These are phyloP conservation scores for Clonostachys sp. DNA, from an alignment of 2,329 filamentous ascomycete genomes.

Conservation along the genomic window DNA sequence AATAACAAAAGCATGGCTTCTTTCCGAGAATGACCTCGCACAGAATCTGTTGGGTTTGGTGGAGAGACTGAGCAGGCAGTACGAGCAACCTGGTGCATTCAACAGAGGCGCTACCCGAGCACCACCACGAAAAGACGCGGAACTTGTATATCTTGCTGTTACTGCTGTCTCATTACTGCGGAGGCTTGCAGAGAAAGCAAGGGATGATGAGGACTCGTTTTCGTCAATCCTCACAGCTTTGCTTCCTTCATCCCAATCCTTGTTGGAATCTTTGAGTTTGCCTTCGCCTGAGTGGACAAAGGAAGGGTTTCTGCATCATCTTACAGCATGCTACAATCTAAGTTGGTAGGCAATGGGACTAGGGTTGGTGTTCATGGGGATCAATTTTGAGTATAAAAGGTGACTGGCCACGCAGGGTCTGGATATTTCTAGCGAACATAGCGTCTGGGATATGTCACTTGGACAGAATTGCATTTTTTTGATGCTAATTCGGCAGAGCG, in stretches of 20 bases:
- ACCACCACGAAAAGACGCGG: slow-evolving; percentile 37
- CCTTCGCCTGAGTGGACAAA: slow-evolving; percentile 57
- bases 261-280: slow-evolving; percentile 65
- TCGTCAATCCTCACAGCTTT: slow-evolving; percentile 42
- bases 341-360: slow-evolving; percentile 34
- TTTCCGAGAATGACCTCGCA: slow-evolving; percentile 78
- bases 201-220: slow-evolving; percentile 48
- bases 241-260: slow-evolving; percentile 56
- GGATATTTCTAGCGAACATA: neutral
- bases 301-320: slow-evolving; percentile 62
- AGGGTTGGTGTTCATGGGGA: neutral
- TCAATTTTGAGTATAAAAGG: neutral
- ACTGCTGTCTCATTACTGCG: slow-evolving; percentile 65
- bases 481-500: no score
- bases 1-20: slow-evolving; percentile 75
- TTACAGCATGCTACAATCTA: slow-evolving; percentile 50
- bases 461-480: neutral
- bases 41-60: slow-evolving; percentile 74
- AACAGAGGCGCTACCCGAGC: slow-evolving; percentile 21
- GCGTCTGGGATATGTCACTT: neutral
- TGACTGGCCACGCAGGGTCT: neutral
- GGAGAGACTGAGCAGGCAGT: slow-evolving; percentile 64
- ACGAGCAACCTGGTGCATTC: slow-evolving; percentile 40
- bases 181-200: slow-evolving; percentile 63
- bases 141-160: slow-evolving; percentile 59